phyloP scores from a whole-genome alignment of 2,329 filamentous ascomycete genomes.

The Cercospora zeina region DNA sequence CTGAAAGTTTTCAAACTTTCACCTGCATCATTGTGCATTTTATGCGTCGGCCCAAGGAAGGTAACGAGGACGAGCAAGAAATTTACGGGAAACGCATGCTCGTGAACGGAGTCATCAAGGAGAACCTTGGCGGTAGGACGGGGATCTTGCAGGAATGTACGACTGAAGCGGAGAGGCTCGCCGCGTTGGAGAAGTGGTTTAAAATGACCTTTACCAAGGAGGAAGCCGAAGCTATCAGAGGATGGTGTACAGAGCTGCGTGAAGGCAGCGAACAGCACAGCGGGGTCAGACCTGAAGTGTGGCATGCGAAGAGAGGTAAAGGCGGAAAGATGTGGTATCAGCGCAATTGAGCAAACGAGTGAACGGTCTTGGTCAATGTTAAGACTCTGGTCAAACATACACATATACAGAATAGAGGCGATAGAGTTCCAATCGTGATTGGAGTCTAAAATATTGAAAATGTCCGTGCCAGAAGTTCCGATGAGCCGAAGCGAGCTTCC shows the following conservation, averaged over 20 bases:
- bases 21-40: slow-evolving; percentile 57
- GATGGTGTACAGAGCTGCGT: slow-evolving; percentile 27
- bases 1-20: slow-evolving; percentile 56
- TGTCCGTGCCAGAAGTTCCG: not conserved
- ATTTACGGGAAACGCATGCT: slow-evolving; percentile 45
- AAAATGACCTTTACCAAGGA: slow-evolving; percentile 45
- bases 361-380: not conserved
- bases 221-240: slow-evolving; percentile 44
- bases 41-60: slow-evolving; percentile 29
- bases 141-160: slow-evolving; percentile 45
- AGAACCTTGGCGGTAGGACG: slow-evolving; percentile 50
- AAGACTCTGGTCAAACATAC: not conserved
- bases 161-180: slow-evolving; percentile 46
- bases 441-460: not conserved
- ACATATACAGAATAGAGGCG: not conserved
- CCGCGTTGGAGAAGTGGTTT: slow-evolving; percentile 48
- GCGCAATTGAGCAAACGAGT: not conserved
- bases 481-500: slow-evolving; percentile 5
- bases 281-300: slow-evolving; percentile 4
- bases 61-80: slow-evolving; percentile 31
- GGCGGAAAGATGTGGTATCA: not conserved
- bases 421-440: not conserved
- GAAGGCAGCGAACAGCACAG: not conserved
- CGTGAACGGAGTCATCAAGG: slow-evolving; percentile 47
- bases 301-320: slow-evolving; percentile 19